Base-by-base conservation (phyloP, 2,329 filamentous ascomycete genomes). In the Raffaelea albimanens region DNA sequence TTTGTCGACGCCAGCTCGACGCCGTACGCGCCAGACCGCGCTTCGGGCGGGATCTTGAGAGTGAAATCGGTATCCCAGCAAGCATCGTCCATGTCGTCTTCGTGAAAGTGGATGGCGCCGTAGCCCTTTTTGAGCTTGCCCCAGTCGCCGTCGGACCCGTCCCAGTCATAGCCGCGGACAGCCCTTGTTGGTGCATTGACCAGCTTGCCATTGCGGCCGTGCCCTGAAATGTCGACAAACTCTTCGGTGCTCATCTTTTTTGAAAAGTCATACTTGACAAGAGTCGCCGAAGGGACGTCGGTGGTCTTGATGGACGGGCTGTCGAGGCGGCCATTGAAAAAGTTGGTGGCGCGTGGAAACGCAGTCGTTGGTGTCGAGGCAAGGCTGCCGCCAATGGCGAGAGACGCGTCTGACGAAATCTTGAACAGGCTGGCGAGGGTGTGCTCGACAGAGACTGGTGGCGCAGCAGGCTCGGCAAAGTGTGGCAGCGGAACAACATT, bases 281-380 rank as follows among this genome's bases (percentile, higher is more conserved):
- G 47, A 4, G 22, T 31, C 2, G 11, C 18, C 19, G 19, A 38
- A 5, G 34, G 34, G n/a, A 16, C n/a, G 14, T 16, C 34, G 14
- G 34, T 16, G 7, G 39, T 39, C 11, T 43, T 43, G 10, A 49
- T n/a, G 5, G 31, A 4, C 21, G 34, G 31, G 29, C 43, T 14
- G 39, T 49, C 47, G 21, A 49, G 13, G 19, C 47, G 47, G 7
- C 47, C 47, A 20, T 49, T 49, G 47, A 49, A 49, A 19, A 49
- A 43, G 40, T 49, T 22, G 13, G 25, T 44, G 7, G 22, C 21
- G 3, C 9, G n/a, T 4, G 34, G 33, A 10, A 31, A 16, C 7
- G 34, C 33, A n/a, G 5, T 18, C 19, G 19, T 16, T 19, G 43
- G 21, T 11, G 33, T n/a, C 5, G 5, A 19, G 33, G 33, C 33